Evolutionary conservation across 2,329 filamentous ascomycete genomes (phyloP).

Genomic region (Myriosclerotinia curreyana): DNA sequence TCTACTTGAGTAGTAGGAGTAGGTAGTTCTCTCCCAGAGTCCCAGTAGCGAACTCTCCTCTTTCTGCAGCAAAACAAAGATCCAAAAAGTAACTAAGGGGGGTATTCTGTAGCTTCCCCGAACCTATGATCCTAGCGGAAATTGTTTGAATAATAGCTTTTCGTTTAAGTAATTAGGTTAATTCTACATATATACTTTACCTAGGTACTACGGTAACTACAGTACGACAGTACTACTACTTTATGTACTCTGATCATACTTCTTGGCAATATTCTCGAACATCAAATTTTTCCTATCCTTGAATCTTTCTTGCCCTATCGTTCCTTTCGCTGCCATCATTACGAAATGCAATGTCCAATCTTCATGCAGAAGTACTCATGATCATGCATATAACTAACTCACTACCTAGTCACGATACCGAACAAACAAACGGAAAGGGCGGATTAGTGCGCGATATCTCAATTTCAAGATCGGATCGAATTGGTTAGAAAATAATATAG

Average conservation of each 20-base stretch:
- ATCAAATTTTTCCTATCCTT: neutral
- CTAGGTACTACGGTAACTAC: too few species aligned
- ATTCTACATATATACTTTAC: too few species aligned
- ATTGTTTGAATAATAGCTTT: neutral
- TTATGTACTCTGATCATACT: neutral
- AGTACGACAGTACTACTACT: too few species aligned
- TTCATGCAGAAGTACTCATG: neutral
- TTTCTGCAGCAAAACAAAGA: too few species aligned
- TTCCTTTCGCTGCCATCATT: neutral
- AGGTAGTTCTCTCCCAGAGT: too few species aligned
- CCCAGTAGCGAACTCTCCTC: too few species aligned
- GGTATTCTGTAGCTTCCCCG: constrained; percentile 8
- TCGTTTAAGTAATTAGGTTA: too few species aligned
- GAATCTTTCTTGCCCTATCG: neutral
- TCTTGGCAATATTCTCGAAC: constrained; percentile 7
- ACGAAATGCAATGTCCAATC: constrained; percentile 3
- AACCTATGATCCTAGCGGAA: constrained; percentile 8
- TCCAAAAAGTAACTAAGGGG: constrained; percentile 1
- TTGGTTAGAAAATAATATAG: neutral
- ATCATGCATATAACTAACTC: constrained; percentile 3
- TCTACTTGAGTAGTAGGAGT: too few species aligned
- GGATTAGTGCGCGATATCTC: constrained; percentile 5
- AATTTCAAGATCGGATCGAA: constrained; percentile 3
- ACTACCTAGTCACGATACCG: constrained; percentile 10
- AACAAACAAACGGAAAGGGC: constrained; percentile 13